These are phyloP conservation scores for Sarocladium strictum DNA, from an alignment of 2,329 filamentous ascomycete genomes.

Conservation along the genomic window DNA sequence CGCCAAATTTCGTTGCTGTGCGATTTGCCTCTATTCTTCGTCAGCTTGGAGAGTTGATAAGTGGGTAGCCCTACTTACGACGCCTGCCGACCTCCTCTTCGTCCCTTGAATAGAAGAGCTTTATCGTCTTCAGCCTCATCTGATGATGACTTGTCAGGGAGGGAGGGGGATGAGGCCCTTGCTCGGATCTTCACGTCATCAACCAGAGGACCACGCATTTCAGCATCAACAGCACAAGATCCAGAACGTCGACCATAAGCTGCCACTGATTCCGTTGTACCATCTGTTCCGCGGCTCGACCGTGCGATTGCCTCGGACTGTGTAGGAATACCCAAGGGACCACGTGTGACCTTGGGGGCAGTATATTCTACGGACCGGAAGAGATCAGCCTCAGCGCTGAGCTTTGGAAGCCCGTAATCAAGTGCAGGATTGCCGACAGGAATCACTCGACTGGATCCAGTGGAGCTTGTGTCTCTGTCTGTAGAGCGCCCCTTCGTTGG, in stretches of 20 bases:
- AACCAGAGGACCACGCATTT: background rate
- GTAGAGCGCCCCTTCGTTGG: constrained; percentile 33
- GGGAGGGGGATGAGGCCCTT: background rate
- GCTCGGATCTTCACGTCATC: background rate
- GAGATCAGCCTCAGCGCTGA: background rate
- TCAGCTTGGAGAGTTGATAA: background rate
- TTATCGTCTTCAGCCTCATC: constrained; percentile 28
- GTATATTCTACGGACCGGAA: background rate
- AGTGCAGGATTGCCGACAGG: background rate
- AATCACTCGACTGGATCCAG: background rate
- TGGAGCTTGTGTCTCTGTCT: background rate
- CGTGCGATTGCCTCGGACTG: constrained; percentile 26
- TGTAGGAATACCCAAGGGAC: constrained; percentile 20
- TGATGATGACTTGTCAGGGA: constrained; percentile 19
- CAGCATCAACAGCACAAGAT: constrained; percentile 18
- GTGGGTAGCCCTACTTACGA: constrained; percentile 22
- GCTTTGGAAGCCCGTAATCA: background rate
- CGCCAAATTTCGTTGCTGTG: constrained; percentile 39
- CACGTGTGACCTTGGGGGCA: background rate
- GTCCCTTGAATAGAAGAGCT: constrained; percentile 32
- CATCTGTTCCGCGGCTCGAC: constrained; percentile 16
- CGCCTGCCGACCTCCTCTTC: constrained; percentile 20
- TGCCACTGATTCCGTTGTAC: constrained; percentile 16
- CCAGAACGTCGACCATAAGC: constrained; percentile 15
- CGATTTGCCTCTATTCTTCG: background rate